Evolutionary conservation across 768 basidiomycete genomes (phyloP).

Genomic region (Suillus subluteus): DNA sequence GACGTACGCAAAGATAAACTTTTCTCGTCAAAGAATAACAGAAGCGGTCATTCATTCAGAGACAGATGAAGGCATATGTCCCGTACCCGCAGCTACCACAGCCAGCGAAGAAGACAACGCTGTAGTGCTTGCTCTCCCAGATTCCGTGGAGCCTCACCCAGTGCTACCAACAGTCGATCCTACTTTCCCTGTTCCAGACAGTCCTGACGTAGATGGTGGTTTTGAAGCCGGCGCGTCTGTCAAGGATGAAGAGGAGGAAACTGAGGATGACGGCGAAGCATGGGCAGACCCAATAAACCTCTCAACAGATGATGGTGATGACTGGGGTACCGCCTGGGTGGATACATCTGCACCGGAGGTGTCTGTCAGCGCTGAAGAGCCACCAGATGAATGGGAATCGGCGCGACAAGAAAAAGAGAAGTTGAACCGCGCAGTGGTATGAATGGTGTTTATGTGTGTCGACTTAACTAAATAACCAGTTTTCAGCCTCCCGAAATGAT

Average conservation of each 20-base stretch:
- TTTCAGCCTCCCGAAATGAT: conserved; percentile 71
- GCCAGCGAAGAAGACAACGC: conserved; percentile 2
- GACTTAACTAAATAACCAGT: neutral
- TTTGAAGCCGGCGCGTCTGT: conserved; percentile 42
- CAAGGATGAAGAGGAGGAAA: conserved; percentile 20
- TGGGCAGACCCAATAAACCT: conserved; percentile 14
- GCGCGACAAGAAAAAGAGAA: conserved; percentile 61
- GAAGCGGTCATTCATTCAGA: conserved; percentile 1
- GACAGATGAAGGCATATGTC: conserved; percentile 2
- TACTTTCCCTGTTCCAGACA: conserved; percentile 14
- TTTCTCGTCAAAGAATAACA: conserved; percentile 9
- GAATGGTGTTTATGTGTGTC: conserved; percentile 28
- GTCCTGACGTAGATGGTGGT: conserved; percentile 50
- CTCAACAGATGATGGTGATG: conserved; percentile 18
- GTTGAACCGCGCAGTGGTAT: conserved; percentile 66
- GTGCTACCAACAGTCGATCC: conserved; percentile 9
- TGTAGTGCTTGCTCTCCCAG: neutral
- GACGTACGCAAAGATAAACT: conserved; percentile 18
- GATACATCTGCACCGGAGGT: conserved; percentile 22
- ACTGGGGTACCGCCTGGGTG: conserved; percentile 50
- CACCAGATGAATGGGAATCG: conserved; percentile 68
- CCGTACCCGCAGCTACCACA: neutral
- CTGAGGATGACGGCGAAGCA: conserved; percentile 18
- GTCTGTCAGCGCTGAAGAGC: conserved; percentile 24
- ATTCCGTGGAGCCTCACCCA: conserved; percentile 8